These are phyloP conservation scores for Curvularia verruculosa DNA, from an alignment of 2,329 filamentous ascomycete genomes.

Conservation along the genomic window DNA sequence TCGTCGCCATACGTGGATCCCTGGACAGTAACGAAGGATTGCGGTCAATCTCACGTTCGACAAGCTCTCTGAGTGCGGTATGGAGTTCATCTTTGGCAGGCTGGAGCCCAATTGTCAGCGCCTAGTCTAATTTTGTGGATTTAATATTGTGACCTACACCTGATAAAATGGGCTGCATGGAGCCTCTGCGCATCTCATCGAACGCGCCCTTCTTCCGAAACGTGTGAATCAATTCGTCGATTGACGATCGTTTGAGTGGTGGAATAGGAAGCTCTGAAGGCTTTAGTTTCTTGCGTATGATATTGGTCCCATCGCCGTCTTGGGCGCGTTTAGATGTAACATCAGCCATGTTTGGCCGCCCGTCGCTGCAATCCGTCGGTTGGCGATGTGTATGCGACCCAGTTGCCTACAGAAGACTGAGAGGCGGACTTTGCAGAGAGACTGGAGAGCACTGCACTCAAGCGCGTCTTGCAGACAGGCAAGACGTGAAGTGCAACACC, in stretches of 20 bases:
- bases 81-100: conserved; percentile 72
- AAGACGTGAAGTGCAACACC: conserved; percentile 5
- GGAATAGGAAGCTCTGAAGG: conserved; percentile 76
- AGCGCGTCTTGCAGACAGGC: conserved; percentile 9
- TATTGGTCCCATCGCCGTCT: conserved; percentile 37
- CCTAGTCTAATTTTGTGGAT: conserved; percentile 23
- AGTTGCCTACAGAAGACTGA: conserved; percentile 8
- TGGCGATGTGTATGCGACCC: conserved; percentile 1
- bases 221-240: conserved; percentile 76
- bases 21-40: conserved; percentile 75
- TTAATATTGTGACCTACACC: conserved; percentile 60
- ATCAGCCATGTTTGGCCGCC: conserved; percentile 38
- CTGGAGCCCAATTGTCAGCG: conserved; percentile 49
- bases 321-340: conserved; percentile 40
- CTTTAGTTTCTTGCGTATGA: conserved; percentile 66
- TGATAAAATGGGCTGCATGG: conserved; percentile 75
- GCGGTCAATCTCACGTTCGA: conserved; percentile 75
- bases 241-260: conserved; percentile 73
- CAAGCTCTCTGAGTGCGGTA: conserved; percentile 70
- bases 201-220: conserved; percentile 90
- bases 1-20: conserved; percentile 74
- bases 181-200: conserved; percentile 75
- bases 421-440: conserved; percentile 10
- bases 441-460: neutral
- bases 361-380: conserved; percentile 9